These are phyloP conservation scores for Nakataea oryzae DNA, from an alignment of 2,329 filamentous ascomycete genomes.

Conservation along the genomic window DNA sequence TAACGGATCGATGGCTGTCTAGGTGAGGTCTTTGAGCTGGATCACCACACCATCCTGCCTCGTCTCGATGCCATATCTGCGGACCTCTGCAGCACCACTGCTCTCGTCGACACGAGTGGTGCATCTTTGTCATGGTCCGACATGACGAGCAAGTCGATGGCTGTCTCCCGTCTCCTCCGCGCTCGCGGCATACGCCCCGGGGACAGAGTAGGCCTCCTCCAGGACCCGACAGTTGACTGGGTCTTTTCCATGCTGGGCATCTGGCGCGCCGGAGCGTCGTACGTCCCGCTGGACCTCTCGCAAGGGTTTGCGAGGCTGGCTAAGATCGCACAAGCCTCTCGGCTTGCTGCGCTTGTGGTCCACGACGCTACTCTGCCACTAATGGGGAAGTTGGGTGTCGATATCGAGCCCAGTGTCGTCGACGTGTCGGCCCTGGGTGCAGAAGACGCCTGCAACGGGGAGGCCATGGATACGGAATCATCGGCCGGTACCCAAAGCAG, in stretches of 20 bases:
- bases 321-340: slow-evolving; percentile 5
- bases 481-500: not conserved
- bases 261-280: slow-evolving; percentile 17
- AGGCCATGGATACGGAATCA: not conserved
- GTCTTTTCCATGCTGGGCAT: slow-evolving; percentile 22
- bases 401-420: not conserved
- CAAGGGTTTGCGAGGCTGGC: slow-evolving; percentile 13
- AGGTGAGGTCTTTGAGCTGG: not conserved
- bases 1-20: not conserved
- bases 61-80: not conserved
- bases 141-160: not conserved
- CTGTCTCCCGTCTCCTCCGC: not conserved
- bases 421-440: not conserved
- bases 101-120: not conserved
- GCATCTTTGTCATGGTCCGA: not conserved
- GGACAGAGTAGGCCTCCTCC: slow-evolving; percentile 4
- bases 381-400: not conserved
- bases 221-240: slow-evolving; percentile 16
- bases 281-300: slow-evolving; percentile 23
- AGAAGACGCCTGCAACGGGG: too few relatives aligned
- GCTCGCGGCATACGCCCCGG: not conserved
- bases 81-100: not conserved
- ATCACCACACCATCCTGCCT: not conserved
- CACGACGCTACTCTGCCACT: not conserved
- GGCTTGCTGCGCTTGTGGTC: slow-evolving; percentile 18